Percentiles rank a stretch among this genome's conserved stretches.
phyloP scores from a whole-genome alignment of 2,329 filamentous ascomycete genomes.

The Colletotrichum lentis region DNA sequence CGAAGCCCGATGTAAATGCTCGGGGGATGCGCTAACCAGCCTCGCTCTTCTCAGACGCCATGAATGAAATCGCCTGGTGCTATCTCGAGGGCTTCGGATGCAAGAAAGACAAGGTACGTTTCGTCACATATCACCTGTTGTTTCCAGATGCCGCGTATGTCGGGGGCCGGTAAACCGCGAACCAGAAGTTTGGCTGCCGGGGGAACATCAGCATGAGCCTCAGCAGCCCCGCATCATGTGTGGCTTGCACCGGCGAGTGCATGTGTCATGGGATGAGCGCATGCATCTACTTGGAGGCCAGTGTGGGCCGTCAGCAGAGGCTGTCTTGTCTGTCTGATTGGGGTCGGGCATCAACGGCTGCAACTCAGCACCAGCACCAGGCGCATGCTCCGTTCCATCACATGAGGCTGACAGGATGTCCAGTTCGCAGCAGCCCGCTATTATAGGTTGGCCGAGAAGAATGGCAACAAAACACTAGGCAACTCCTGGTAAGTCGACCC shows the following conservation, averaged over 20 bases:
- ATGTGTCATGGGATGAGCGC: constrained; percentile 35
- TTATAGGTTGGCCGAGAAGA: constrained; percentile 88
- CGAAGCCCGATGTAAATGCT: constrained; percentile 23
- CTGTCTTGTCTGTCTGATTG: constrained; percentile 14
- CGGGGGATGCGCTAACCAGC: constrained; percentile 34
- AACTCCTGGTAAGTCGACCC: constrained; percentile 84
- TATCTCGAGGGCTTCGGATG: constrained; percentile 96
- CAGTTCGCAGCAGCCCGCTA: constrained; percentile 87
- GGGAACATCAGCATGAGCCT: constrained; percentile 25
- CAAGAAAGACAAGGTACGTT: constrained; percentile 95
- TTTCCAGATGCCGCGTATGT: constrained; percentile 28
- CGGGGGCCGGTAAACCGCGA: constrained; percentile 5
- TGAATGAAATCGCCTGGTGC: constrained; percentile 97
- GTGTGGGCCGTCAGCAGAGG: constrained; percentile 6
- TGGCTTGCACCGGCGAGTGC: constrained; percentile 22
- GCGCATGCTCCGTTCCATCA: constrained; percentile 42
- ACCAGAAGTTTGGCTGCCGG: neutral
- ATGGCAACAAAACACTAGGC: constrained; percentile 87
- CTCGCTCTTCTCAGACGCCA: constrained; percentile 71
- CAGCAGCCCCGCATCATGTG: constrained; percentile 7
- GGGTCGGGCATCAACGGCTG: constrained; percentile 52
- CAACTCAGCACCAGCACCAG: constrained; percentile 20
- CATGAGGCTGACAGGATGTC: constrained; percentile 60
- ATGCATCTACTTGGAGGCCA: neutral
- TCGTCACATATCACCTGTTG: constrained; percentile 41